Percentiles rank a stretch among this genome's conserved stretches.
Evolutionary conservation across 2,329 filamentous ascomycete genomes (phyloP).

Genomic region (Claviceps citrina): DNA sequence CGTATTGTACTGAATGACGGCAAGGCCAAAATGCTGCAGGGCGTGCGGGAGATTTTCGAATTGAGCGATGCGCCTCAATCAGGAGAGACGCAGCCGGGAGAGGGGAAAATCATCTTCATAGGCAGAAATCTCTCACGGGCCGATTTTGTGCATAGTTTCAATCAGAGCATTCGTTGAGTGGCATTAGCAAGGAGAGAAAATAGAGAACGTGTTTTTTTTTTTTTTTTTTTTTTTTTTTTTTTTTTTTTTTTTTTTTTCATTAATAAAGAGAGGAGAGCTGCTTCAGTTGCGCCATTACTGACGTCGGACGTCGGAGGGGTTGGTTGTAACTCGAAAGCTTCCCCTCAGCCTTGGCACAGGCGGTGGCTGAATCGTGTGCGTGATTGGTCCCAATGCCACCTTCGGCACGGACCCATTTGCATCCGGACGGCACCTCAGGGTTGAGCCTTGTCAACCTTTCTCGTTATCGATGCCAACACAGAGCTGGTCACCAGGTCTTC

Average conservation of each 20-base stretch:
- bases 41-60: slow-evolving; percentile 86
- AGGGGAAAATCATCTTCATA: slow-evolving; percentile 50
- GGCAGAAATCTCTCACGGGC: slow-evolving; percentile 38
- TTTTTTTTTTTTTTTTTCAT: not conserved
- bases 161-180: slow-evolving; percentile 12
- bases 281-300: no score
- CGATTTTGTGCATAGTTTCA: slow-evolving; percentile 34
- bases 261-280: no score
- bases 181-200: not conserved
- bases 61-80: slow-evolving; percentile 49
- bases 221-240: not conserved
- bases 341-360: slow-evolving; percentile 10
- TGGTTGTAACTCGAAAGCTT: no score
- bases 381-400: slow-evolving; percentile 8
- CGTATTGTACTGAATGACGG: slow-evolving; percentile 52
- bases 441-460: slow-evolving; percentile 14
- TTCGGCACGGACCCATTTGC: slow-evolving; percentile 26
- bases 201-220: no score
- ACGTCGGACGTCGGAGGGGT: no score
- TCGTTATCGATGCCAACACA: slow-evolving; percentile 5
- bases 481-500: not conserved
- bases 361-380: no score
- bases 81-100: slow-evolving; percentile 12
- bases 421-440: slow-evolving; percentile 17
- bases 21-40: slow-evolving; percentile 64